Evolutionary conservation across 1,139 yeast genomes (phyloP), one percentile per base, ranked within the genome.

Genomic region (Suhomyces wounanorum): DNA sequence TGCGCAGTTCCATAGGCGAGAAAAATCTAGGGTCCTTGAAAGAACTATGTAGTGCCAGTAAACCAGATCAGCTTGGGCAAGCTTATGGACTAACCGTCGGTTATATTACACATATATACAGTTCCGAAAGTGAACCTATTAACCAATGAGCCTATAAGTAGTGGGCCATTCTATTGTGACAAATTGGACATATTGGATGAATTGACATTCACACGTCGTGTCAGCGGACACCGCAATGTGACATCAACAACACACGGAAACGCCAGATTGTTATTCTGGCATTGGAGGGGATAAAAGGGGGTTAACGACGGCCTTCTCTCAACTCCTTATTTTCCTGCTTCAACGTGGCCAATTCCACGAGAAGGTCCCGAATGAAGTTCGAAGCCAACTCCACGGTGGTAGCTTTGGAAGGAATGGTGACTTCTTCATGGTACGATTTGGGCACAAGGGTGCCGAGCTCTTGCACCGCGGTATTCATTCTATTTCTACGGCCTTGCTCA

Each of bases 361-460:
- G 65, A 50, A 91, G 71, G 40, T 77, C 76, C 49, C 77, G 69
- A 47, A 91, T 89, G 62, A 85, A 89, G 43, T 74, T 72, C 39
- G 89, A 84, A 0, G 97, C 97, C 64, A 90, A 74, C 65, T 94
- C 98, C 6, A 94, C 97, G 0, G 97, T 94, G 2, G 96, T 90
- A 1, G 98, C 98, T 65, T 94, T 94, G 23, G 89, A 88, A 25
- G 90, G 96, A 48, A 82, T 85, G 28, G 75, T 54, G 1, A 84
- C 83, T 37, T 81, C 80, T 44, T 78, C 81, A 56, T 82, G 87
- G 60, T 85, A 72, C 18, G 69, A 65, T 14, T 84, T 82, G 0
- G 96, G 96, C 23, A 94, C 78, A 55, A 90, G 70, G 10, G 75
- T 62, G 3, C 87, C 86, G 51, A 94, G 72, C 46, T 89, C 96